These are phyloP conservation scores for Bipolaris cookei DNA, from an alignment of 2,329 filamentous ascomycete genomes.

Conservation along the genomic window DNA sequence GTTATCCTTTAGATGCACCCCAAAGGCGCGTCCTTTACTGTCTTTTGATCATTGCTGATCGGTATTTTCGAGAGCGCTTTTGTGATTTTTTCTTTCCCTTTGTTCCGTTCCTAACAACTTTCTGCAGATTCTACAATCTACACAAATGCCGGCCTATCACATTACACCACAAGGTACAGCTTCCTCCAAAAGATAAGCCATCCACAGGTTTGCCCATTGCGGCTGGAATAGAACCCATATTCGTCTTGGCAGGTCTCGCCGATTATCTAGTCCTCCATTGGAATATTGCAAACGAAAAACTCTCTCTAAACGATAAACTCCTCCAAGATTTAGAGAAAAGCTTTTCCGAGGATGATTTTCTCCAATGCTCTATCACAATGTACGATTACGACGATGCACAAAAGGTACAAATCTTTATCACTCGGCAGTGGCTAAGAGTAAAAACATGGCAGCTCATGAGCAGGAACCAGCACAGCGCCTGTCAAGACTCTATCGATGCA, in stretches of 20 bases:
- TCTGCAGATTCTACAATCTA: constrained; percentile 65
- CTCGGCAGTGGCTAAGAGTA: constrained; percentile 72
- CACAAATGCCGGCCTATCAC: constrained; percentile 68
- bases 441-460: constrained; percentile 69
- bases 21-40: constrained; percentile 65
- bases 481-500: constrained; percentile 67
- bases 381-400: constrained; percentile 68
- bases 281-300: constrained; percentile 61
- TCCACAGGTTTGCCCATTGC: constrained; percentile 62
- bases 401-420: constrained; percentile 71
- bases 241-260: constrained; percentile 67
- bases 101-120: constrained; percentile 9
- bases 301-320: constrained; percentile 53
- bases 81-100: background rate
- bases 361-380: constrained; percentile 46
- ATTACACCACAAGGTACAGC: constrained; percentile 64
- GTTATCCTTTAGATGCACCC: constrained; percentile 59
- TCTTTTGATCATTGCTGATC: constrained; percentile 68
- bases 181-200: constrained; percentile 58
- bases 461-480: constrained; percentile 56
- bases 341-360: constrained; percentile 59
- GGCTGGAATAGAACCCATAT: constrained; percentile 65
- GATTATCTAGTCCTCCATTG: constrained; percentile 68
- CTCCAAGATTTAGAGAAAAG: constrained; percentile 58
- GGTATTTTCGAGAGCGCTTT: constrained; percentile 45